Percentiles rank a stretch among this genome's conserved stretches.
Conservation (phyloP, 1,139 yeast genomes). For the Yamadazyma blattariae region DNA sequence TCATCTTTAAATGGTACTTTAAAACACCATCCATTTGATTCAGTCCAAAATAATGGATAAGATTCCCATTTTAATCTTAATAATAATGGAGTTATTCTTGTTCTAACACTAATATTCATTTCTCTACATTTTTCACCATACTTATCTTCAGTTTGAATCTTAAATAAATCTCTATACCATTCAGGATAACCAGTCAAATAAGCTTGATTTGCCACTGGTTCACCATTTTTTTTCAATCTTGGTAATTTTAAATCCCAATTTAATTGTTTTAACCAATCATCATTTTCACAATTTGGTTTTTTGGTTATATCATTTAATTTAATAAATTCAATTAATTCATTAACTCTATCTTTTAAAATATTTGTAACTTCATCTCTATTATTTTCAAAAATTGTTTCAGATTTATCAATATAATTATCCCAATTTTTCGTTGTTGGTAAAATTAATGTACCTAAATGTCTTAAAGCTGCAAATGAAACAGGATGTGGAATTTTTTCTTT, state of each 20-base stretch:
- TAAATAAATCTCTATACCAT: slow-evolving; percentile 82
- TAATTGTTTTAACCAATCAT: slow-evolving; percentile 88
- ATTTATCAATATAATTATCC: slow-evolving; percentile 64
- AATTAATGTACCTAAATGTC: slow-evolving; percentile 71
- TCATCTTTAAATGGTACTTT: slow-evolving; percentile 45
- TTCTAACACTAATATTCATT: slow-evolving; percentile 64
- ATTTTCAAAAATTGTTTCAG: slow-evolving; percentile 66
- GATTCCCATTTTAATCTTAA: slow-evolving; percentile 85
- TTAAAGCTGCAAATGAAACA: slow-evolving; percentile 85
- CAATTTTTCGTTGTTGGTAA: slow-evolving; percentile 78
- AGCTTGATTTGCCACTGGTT: slow-evolving; percentile 71
- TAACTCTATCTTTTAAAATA: slow-evolving; percentile 59
- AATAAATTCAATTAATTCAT: slow-evolving; percentile 47
- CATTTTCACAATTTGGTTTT: slow-evolving; percentile 36
- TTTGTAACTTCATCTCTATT: slow-evolving; percentile 56
- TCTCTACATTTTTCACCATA: slow-evolving; percentile 24
- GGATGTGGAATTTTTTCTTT: slow-evolving; percentile 81
- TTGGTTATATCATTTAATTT: slow-evolving; percentile 24
- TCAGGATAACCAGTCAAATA: slow-evolving; percentile 89
- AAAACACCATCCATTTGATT: slow-evolving; percentile 86
- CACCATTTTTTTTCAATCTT: slow-evolving; percentile 66
- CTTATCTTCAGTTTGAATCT: slow-evolving; percentile 31
- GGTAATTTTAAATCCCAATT: slow-evolving; percentile 77
- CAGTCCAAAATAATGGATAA: slow-evolving; percentile 77
- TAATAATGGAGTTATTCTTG: slow-evolving; percentile 75